phyloP scores from a whole-genome alignment of 2,329 filamentous ascomycete genomes.

The Ophiostoma australiae region DNA sequence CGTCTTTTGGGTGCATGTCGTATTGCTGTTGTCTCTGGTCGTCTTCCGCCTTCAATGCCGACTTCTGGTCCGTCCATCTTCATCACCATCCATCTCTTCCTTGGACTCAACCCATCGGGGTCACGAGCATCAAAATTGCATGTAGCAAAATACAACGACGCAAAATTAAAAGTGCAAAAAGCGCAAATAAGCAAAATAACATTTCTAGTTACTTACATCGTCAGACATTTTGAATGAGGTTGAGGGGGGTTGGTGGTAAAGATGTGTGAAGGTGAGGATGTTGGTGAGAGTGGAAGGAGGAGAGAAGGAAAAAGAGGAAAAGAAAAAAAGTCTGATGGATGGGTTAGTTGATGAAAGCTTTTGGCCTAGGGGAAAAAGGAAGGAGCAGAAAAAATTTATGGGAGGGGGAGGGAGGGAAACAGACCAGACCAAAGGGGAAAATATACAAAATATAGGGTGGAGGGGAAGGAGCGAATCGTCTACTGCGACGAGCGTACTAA shows the following conservation, averaged over 20 bases:
- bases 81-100: background rate
- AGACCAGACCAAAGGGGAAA: slow-evolving; percentile 15
- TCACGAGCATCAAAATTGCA: background rate
- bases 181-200: slow-evolving; percentile 15
- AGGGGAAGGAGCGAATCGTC: slow-evolving; percentile 24
- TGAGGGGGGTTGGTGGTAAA: slow-evolving; percentile 25
- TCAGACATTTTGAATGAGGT: slow-evolving; percentile 55
- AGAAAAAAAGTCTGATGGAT: slow-evolving; percentile 26
- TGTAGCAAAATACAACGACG: background rate
- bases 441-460: slow-evolving; percentile 26
- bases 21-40: background rate
- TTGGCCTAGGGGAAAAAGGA: slow-evolving; percentile 22
- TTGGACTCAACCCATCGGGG: background rate
- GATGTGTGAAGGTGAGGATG: slow-evolving; percentile 32
- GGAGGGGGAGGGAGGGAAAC: slow-evolving; percentile 28
- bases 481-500: background rate
- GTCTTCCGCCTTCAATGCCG: background rate
- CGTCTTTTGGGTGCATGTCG: background rate
- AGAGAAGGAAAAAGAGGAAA: slow-evolving; percentile 9
- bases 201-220: slow-evolving; percentile 42
- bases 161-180: background rate
- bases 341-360: slow-evolving; percentile 25
- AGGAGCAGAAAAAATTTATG: slow-evolving; percentile 24
- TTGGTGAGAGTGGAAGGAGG: slow-evolving; percentile 28
- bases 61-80: background rate